Base-by-base conservation (phyloP, 2,329 filamentous ascomycete genomes). In the Cytospora chrysosperma region DNA sequence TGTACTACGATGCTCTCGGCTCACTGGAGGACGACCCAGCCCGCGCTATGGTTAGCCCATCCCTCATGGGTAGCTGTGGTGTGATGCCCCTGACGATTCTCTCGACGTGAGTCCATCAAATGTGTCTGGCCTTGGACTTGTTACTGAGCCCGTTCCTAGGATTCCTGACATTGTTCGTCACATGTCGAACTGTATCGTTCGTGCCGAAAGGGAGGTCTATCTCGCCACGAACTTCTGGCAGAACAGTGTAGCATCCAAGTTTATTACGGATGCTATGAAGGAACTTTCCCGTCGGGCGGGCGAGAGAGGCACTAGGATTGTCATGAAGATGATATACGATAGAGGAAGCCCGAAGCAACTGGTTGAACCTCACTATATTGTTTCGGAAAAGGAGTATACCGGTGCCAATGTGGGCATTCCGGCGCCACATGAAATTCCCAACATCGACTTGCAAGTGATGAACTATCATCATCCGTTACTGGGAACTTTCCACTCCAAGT, bases 141-240 rank as follows among this genome's bases (percentile, higher is more conserved):
- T 27, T 37, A 55, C 30, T 56, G 55, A 57, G 13, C 50, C 21
- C 26, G 17, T 1, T 13, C 2, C 9, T 49, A 80, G 80, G 1
- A 76, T 91, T 26, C 86, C 88, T 0, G 90, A 93, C 71, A 85
- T 93, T 30, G 85, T 85, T 65, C 82, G 89, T 1, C 90, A 93
- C 72, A 89, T 91, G 76, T 86, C 89, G 1, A 93, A 93, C 68
- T 78, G 91, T 24, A 93, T 94, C 37, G 89, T 83, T 3, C 81
- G 87, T 4, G 91, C 91, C 0, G 82, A 91, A 69, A 83, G 82
- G 37, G 91, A 94, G 69, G 85, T 94, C 0, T 86, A 90, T 62
- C 77, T 93, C 12, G 87, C 87, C 0, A 93, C 91, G 0, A 92
- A 91, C 69, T 91, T 86, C 70, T 93, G 91, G 91, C 83, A 88